Base-by-base conservation (phyloP, 768 basidiomycete species). In the Ramaria rubella region DNA sequence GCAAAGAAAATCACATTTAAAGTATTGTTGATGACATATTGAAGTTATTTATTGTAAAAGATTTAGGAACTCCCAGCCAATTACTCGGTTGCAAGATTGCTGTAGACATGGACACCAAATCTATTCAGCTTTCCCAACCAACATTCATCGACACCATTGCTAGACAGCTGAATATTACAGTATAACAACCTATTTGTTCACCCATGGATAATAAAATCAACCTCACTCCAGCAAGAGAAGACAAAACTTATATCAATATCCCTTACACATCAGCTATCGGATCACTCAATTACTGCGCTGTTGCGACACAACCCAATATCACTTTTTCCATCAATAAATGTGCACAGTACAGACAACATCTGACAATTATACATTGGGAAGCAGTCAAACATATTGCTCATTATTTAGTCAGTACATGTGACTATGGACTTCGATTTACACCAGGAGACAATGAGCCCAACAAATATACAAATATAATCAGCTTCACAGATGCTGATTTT, bases 291-390 rank as follows among this genome's bases (percentile, higher is more conserved):
- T 66, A 64, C 49, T 44, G 59, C 15, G 52, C 62, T 17, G 55
- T 62, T 7, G 48, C 54, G 36, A 67, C 62, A 17, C 52, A 63
- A 38, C 62, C 64, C 12, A 64, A 69, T 56, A 65, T 66, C 23
- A 34, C 59, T 21, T 65, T 38, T 40, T 58, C 62, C 24, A 42
- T 60, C 1, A 55, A 58, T 2, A 31, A 43, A 12, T 61, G 63
- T 0, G 56, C 52, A 17, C 58, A 59, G 5, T 62, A 58, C 55
- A 44, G 42, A 23, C 26, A 19, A 9, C 59, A 59, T 24, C 62
- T 60, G 1, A 36, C 26, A 15, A 19, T 17, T 14, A 17, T n/a
- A 26, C 61, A 58, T 30, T 57, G 58, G 56, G 43, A 45, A 21
- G 58, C 44, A 5, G 59, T 59, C 17, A 43, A 49, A 24, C 59